These are phyloP conservation scores for Neurospora sp. DNA, from an alignment of 495 filamentous ascomycete species.

Conservation along the genomic window DNA sequence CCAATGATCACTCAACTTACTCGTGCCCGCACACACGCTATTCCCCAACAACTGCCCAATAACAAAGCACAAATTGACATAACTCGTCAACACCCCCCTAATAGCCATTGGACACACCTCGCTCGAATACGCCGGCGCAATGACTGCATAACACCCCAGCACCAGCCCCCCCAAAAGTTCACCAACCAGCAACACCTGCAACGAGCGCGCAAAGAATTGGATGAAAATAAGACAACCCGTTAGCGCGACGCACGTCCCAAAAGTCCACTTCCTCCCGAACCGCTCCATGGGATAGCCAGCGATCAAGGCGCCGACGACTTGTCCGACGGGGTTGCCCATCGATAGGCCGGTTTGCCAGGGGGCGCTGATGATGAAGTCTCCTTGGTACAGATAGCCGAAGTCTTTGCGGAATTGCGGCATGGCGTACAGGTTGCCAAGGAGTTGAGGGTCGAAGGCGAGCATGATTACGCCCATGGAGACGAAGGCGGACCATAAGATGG, in stretches of 20 bases:
- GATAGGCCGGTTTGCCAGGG: constrained; percentile 40
- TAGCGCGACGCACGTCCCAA: constrained; percentile 29
- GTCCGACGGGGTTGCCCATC: constrained; percentile 34
- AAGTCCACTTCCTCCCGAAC: constrained; percentile 36
- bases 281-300: constrained; percentile 37
- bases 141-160: constrained; percentile 41
- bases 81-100: constrained; percentile 46
- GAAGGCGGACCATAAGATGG: constrained; percentile 32
- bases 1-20: constrained; percentile 32
- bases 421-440: constrained; percentile 36
- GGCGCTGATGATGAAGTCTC: constrained; percentile 22
- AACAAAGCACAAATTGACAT: constrained; percentile 58
- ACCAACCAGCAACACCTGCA: constrained; percentile 34
- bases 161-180: constrained; percentile 45
- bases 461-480: constrained; percentile 38
- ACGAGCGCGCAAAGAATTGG: constrained; percentile 42
- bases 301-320: constrained; percentile 36
- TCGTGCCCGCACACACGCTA: constrained; percentile 41
- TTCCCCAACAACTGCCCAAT: constrained; percentile 53
- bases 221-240: constrained; percentile 44
- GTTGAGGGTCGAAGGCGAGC: constrained; percentile 34
- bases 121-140: constrained; percentile 52
- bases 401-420: constrained; percentile 35
- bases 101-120: constrained; percentile 52
- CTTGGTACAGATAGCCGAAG: constrained; percentile 29